Evolutionary conservation across 2,329 filamentous ascomycete species (phyloP).

Genomic region (Xylaria sp.): DNA sequence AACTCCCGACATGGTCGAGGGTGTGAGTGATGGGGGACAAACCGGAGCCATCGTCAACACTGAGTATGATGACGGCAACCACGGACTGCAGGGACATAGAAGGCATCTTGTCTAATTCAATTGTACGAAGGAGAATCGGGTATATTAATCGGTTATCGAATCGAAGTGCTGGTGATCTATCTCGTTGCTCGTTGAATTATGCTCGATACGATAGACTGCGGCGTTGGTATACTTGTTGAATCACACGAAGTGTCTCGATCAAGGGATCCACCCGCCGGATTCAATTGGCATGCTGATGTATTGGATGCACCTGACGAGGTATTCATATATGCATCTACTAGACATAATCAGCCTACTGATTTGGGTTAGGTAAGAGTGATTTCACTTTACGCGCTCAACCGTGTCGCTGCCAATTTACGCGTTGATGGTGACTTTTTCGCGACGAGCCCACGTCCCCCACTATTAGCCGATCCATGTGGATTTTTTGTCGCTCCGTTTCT

Average conservation of each 20-base stretch:
- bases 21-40: slow-evolving; percentile 3
- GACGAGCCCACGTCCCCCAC: slow-evolving; percentile 10
- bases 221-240: not conserved
- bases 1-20: not conserved
- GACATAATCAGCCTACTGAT: not conserved
- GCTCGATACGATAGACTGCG: not conserved
- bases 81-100: slow-evolving; percentile 72
- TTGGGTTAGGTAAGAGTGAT: not conserved
- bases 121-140: not conserved
- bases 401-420: slow-evolving; percentile 24
- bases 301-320: not conserved
- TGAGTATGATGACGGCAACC: slow-evolving; percentile 72
- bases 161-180: slow-evolving; percentile 1
- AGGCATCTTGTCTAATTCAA: slow-evolving; percentile 48
- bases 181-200: not conserved
- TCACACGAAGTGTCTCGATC: slow-evolving; percentile 9
- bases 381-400: slow-evolving; percentile 33
- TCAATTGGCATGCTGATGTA: not conserved
- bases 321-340: not conserved
- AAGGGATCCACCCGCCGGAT: not conserved
- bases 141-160: not conserved
- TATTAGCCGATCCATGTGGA: not conserved
- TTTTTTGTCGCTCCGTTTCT: not conserved
- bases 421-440: slow-evolving; percentile 25
- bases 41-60: slow-evolving; percentile 76